These are phyloP conservation scores for Lodderomyces theae DNA, from an alignment of 1,139 yeast species.

Conservation along the genomic window DNA sequence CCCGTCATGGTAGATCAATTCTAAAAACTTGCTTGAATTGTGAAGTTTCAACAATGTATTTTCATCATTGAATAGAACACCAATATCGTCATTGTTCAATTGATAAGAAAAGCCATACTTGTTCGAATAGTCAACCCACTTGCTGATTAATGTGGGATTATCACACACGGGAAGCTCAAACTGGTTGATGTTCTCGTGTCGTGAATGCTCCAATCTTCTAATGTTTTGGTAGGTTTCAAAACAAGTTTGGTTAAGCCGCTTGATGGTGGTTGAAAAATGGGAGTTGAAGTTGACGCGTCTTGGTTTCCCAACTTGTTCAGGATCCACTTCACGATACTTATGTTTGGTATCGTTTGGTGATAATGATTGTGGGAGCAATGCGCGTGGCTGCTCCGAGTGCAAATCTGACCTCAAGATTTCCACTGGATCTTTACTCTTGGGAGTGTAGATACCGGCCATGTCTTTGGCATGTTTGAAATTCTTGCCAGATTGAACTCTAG, in stretches of 20 bases:
- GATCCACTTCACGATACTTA: constrained; percentile 76
- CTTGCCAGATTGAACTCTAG: constrained; percentile 60
- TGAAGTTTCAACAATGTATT: constrained; percentile 72
- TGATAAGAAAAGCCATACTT: constrained; percentile 96
- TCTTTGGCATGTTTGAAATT: constrained; percentile 70
- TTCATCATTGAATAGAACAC: constrained; percentile 86
- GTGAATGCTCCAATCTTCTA: constrained; percentile 37
- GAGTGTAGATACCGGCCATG: constrained; percentile 60
- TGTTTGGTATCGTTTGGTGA: constrained; percentile 90
- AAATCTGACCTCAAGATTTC: constrained; percentile 69
- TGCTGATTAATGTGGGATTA: constrained; percentile 75
- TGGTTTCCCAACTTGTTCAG: constrained; percentile 36
- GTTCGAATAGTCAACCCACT: constrained; percentile 98
- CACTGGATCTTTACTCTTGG: constrained; percentile 58
- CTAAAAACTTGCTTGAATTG: constrained; percentile 62
- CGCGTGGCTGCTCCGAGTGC: constrained; percentile 64
- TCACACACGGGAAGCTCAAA: constrained; percentile 47
- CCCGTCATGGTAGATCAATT: constrained; percentile 54
- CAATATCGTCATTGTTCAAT: constrained; percentile 83
- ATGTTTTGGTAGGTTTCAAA: constrained; percentile 43
- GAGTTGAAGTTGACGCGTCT: constrained; percentile 44
- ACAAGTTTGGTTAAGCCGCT: constrained; percentile 38
- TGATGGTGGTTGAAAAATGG: constrained; percentile 39
- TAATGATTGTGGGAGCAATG: constrained; percentile 80
- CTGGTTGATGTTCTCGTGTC: constrained; percentile 32